Evolutionary conservation across 768 basidiomycete genomes (phyloP), one percentile per base, ranked within the genome.

Genomic region (Rhodotorula diobovata): DNA sequence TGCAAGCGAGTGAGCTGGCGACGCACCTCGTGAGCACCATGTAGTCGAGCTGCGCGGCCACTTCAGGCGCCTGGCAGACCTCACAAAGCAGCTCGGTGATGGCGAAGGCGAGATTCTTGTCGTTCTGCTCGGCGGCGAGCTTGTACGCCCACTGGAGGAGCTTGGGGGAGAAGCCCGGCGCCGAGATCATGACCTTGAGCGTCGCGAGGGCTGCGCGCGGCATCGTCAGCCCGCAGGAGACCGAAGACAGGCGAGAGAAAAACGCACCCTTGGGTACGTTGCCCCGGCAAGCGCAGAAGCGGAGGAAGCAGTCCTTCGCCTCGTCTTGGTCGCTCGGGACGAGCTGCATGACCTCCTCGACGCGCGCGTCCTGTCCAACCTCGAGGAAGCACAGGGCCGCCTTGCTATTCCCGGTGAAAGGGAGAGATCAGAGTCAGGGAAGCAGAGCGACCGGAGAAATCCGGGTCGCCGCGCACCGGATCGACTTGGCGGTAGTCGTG

Each of bases 241-340:
- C n/a, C 0, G 14, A 0, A 30, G 15, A 8, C 7, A 2, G 0
- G 12, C n/a, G 4, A 39, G 30, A 3, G n/a, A 41, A 30, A 21
- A 30, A 14, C 46, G 34, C 53, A 63, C 67, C 67, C 21, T 63
- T 50, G 6, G 10, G 16, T 3, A 28, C 1, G 3, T 63, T 28
- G 1, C 16, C 2, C 28, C 4, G 35, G 5, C 48, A 11, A 30
- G 15, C 15, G 61, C 58, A 59, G 57, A 69, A 58, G 37, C 61
- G 68, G 30, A 69, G 23, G 34, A 69, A 69, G 62, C 59, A 48
- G 46, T 56, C 58, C 57, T 63, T 69, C 12, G 68, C 61, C 14
- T 37, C 30, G 25, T 67, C 56, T 11, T 28, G 48, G 4, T n/a
- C 35, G 0, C 28, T 25, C 35, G n/a, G 25, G 8, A 46, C 28